Evolutionary conservation across 2,329 filamentous ascomycete genomes (phyloP), one percentile per base, ranked within the genome.

Genomic region (Sclerotinia spermophila): DNA sequence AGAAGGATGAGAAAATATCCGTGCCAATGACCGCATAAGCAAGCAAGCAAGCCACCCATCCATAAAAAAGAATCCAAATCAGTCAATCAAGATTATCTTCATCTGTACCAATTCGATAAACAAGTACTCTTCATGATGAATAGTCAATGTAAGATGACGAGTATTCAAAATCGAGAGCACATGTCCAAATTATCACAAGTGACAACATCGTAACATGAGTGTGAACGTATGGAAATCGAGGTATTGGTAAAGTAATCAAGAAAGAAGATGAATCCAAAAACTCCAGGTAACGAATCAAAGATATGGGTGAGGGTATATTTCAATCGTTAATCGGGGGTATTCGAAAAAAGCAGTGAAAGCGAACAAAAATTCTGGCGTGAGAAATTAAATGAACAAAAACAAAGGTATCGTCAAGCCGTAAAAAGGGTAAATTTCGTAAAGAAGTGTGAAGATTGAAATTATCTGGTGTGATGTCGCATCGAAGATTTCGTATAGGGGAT

Each of bases 221-320:
- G 42, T 60, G 35, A 38, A 60, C 30, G 56, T 38, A 30, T 60
- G 10, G 35, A 35, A 60, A 60, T 60, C 24, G 24, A 60, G 35
- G 58, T 42, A 11, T 60, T n/a, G n/a, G 7, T 13, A 65, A 33
- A n/a, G 35, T 53, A 24, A 17, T 3, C 44, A 44, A 33, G 60
- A 62, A 27, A 53, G 48, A 35, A 64, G 58, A 64, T 40, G 33
- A 42, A 21, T 65, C 38, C 35, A 67, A 64, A 67, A 56, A 69
- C 67, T 69, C 67, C 67, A 55, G 59, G 59, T 55, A 65, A 69
- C 59, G 67, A 69, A 69, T 69, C 67, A 65, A 56, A 60, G 55
- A 61, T 69, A 65, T 69, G 67, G 45, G 10, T 27, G 56, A 51
- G 67, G 58, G 38, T 55, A 64, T 56, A 38, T 53, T 42, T 64